phyloP scores from a whole-genome alignment of 129 eudicot species.

The Lonicera japonica region DNA sequence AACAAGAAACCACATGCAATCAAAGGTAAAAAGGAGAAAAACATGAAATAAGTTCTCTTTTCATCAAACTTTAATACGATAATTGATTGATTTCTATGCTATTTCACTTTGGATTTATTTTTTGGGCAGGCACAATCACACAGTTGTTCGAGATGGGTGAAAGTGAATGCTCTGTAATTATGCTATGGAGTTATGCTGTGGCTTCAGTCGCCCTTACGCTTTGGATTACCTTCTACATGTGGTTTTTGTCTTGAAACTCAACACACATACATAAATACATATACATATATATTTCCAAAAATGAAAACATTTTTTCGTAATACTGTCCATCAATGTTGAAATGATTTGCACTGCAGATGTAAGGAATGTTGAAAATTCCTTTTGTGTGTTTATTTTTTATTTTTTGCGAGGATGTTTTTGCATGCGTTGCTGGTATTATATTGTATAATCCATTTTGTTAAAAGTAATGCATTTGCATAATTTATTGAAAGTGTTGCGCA shows the following conservation, averaged over 20 bases:
- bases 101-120: background rate
- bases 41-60: no score
- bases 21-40: no score
- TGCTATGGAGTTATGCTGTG: slow-evolving; percentile 37
- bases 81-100: background rate
- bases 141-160: slow-evolving; percentile 32
- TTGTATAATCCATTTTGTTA: no score
- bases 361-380: no score
- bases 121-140: slow-evolving; percentile 30
- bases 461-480: no score
- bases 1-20: no score
- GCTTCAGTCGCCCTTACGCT: slow-evolving; percentile 28
- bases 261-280: background rate
- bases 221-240: slow-evolving; percentile 36
- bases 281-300: background rate
- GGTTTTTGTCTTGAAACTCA: slow-evolving; percentile 23
- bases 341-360: background rate
- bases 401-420: no score
- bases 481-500: no score
- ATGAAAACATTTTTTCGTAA: background rate
- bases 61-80: background rate
- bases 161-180: slow-evolving; percentile 32
- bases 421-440: no score
- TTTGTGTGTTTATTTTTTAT: no score
- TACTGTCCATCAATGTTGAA: background rate